Conservation (phyloP, 2,329 filamentous ascomycete genomes). For the Diplodia intermedia region DNA sequence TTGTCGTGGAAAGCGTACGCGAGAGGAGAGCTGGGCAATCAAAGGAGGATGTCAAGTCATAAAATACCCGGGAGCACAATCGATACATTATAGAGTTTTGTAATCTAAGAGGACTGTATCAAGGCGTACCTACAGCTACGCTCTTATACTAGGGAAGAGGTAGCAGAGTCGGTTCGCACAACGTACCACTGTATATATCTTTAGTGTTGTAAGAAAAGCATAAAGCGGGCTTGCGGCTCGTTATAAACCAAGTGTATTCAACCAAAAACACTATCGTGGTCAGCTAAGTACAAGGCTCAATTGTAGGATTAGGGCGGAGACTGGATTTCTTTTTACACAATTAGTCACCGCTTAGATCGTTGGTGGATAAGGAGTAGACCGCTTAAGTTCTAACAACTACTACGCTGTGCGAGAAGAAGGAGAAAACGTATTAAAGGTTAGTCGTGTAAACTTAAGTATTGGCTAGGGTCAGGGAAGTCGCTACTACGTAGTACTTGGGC, state of each 20-base stretch:
- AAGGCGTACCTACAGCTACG: not conserved
- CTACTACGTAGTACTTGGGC: no score
- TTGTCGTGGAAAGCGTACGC: conserved; percentile 33
- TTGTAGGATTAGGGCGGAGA: not conserved
- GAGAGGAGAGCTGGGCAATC: conserved; percentile 32
- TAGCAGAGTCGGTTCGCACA: not conserved
- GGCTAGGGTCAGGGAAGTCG: no score
- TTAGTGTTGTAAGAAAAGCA: not conserved
- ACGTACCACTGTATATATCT: conserved; percentile 20
- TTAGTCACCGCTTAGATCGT: not conserved
- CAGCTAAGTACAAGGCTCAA: not conserved
- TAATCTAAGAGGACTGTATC: not conserved
- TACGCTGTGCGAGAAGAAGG: no score
- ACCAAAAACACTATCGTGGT: not conserved
- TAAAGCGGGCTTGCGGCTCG: not conserved
- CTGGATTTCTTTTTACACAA: not conserved
- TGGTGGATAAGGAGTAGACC: no score
- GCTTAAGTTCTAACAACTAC: no score
- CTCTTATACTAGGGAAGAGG: not conserved
- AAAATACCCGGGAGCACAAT: conserved; percentile 10
- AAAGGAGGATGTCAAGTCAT: conserved; percentile 18
- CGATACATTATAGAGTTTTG: not conserved
- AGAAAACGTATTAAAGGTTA: no score
- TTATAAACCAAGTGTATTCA: not conserved
- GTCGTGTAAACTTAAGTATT: no score